Percentiles rank a stretch among this genome's conserved stretches.
These are phyloP conservation scores for Furcasterigmium furcatum DNA, from an alignment of 2,329 filamentous ascomycete species.

Conservation along the genomic window DNA sequence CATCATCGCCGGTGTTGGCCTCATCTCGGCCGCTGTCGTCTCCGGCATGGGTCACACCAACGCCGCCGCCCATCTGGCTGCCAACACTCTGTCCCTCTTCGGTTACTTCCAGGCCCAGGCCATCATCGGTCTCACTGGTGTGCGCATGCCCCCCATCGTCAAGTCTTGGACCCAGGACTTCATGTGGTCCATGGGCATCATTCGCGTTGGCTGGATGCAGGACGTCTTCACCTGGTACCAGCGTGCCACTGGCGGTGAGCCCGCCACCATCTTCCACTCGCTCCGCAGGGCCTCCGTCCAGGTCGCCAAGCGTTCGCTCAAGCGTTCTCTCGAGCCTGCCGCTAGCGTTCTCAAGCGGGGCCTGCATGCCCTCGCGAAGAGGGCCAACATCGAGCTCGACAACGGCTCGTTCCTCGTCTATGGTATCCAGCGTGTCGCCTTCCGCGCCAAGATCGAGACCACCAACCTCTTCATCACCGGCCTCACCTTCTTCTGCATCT, in stretches of 20 bases:
- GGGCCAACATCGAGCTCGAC: slow-evolving; percentile 48
- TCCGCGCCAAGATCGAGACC: slow-evolving; percentile 77
- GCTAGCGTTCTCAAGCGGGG: slow-evolving; percentile 43
- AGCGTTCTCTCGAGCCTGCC: slow-evolving; percentile 42
- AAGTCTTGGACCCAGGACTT: slow-evolving; percentile 96
- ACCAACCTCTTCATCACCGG: slow-evolving; percentile 95
- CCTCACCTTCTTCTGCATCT: slow-evolving; percentile 82
- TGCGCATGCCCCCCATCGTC: slow-evolving; percentile 82
- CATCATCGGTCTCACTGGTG: slow-evolving; percentile 80
- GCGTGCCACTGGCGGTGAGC: slow-evolving; percentile 82
- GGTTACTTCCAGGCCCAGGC: slow-evolving; percentile 94
- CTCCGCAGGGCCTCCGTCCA: slow-evolving; percentile 75
- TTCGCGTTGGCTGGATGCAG: slow-evolving; percentile 81
- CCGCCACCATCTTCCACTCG: slow-evolving; percentile 73
- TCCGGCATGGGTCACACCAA: slow-evolving; percentile 91
- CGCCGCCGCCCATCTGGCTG: slow-evolving; percentile 89
- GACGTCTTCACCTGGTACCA: slow-evolving; percentile 93
- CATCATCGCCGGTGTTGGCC: slow-evolving; percentile 78
- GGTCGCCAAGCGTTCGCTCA: slow-evolving; percentile 67
- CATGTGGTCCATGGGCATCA: slow-evolving; percentile 97
- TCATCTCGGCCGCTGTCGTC: slow-evolving; percentile 82
- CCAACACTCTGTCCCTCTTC: slow-evolving; percentile 88
- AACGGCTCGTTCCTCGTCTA: slow-evolving; percentile 62
- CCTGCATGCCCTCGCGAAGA: slow-evolving; percentile 42
- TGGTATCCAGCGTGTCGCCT: slow-evolving; percentile 87